Percentiles rank a stretch among this genome's conserved stretches.
These are phyloP conservation scores for Rhinocladiella mackenziei DNA, from an alignment of 2,329 filamentous ascomycete species.

Conservation along the genomic window DNA sequence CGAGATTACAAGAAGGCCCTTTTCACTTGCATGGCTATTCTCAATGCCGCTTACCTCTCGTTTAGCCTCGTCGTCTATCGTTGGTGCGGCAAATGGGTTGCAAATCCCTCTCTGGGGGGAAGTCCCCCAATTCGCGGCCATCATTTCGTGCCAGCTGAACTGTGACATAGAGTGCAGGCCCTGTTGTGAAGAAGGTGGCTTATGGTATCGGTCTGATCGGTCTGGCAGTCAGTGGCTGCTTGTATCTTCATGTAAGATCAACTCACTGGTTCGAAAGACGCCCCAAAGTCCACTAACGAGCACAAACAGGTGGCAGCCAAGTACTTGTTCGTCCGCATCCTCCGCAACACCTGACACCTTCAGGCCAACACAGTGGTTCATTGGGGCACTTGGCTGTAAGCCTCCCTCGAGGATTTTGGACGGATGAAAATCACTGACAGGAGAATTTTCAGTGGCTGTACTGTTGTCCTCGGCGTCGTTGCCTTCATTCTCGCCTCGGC, in stretches of 20 bases:
- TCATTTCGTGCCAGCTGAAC: too few relatives aligned
- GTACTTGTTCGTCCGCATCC: slow-evolving; percentile 54
- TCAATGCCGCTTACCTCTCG: slow-evolving; percentile 37
- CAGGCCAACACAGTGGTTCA: slow-evolving; percentile 51
- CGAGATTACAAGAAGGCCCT: slow-evolving; percentile 34
- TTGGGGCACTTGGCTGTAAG: slow-evolving; percentile 49
- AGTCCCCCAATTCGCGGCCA: too few relatives aligned
- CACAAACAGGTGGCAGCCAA: slow-evolving; percentile 37
- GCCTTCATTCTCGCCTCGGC: slow-evolving; percentile 50
- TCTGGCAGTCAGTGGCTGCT: slow-evolving; percentile 31
- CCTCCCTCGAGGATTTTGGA: not conserved
- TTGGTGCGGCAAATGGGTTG: slow-evolving; percentile 46
- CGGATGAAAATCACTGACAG: not conserved
- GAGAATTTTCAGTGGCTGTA: slow-evolving; percentile 33
- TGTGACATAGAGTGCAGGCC: slow-evolving; percentile 37
- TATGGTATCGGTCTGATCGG: slow-evolving; percentile 42
- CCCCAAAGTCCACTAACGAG: not conserved
- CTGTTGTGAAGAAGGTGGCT: slow-evolving; percentile 42
- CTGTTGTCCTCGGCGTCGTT: slow-evolving; percentile 23
- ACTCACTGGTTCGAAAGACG: not conserved
- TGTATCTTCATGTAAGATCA: slow-evolving; percentile 35
- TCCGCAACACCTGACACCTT: slow-evolving; percentile 50
- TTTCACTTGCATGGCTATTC: slow-evolving; percentile 34
- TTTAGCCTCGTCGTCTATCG: slow-evolving; percentile 45
- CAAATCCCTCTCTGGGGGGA: slow-evolving; percentile 45